These are phyloP conservation scores for Hypoxylon sp. DNA, from an alignment of 2,329 filamentous ascomycete species.

Conservation along the genomic window DNA sequence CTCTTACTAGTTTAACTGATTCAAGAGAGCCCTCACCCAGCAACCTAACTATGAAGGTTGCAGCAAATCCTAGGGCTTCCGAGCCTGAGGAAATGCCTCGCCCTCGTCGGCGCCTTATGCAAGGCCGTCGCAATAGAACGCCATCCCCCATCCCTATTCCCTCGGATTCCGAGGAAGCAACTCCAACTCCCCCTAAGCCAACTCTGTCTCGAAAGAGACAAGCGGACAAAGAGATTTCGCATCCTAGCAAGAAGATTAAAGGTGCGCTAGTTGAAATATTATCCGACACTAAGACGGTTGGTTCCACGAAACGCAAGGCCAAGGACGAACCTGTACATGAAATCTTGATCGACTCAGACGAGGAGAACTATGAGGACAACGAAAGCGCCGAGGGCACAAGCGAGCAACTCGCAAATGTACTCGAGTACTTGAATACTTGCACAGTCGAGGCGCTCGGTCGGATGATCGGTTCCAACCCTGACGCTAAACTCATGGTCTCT, in stretches of 20 bases:
- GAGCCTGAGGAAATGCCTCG: constrained; percentile 24
- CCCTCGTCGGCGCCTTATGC: constrained; percentile 50
- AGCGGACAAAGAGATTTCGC: not conserved
- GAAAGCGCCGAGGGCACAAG: not conserved
- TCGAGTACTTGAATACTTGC: constrained; percentile 88
- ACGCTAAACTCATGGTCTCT: constrained; percentile 77
- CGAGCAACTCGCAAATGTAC: constrained; percentile 59
- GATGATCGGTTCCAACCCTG: constrained; percentile 80
- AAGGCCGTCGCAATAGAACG: constrained; percentile 46
- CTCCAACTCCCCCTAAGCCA: not conserved
- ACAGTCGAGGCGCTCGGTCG: constrained; percentile 82
- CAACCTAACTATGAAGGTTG: constrained; percentile 11
- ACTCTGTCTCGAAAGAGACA: constrained; percentile 24
- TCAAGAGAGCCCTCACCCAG: constrained; percentile 41
- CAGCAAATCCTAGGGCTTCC: constrained; percentile 4
- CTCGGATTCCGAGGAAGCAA: constrained; percentile 33
- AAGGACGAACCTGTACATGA: constrained; percentile 28
- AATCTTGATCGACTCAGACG: not conserved
- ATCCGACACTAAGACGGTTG: constrained; percentile 10
- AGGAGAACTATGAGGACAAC: constrained; percentile 24
- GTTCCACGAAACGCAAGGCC: constrained; percentile 48
- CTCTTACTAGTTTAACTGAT: constrained; percentile 49
- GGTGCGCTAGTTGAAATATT: constrained; percentile 8
- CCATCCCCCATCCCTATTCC: constrained; percentile 44
- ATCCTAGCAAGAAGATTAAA: constrained; percentile 26